Evolutionary conservation across 2,329 filamentous ascomycete genomes (phyloP), one percentile per base, ranked within the genome.

Genomic region (Xylariaceae sp.): DNA sequence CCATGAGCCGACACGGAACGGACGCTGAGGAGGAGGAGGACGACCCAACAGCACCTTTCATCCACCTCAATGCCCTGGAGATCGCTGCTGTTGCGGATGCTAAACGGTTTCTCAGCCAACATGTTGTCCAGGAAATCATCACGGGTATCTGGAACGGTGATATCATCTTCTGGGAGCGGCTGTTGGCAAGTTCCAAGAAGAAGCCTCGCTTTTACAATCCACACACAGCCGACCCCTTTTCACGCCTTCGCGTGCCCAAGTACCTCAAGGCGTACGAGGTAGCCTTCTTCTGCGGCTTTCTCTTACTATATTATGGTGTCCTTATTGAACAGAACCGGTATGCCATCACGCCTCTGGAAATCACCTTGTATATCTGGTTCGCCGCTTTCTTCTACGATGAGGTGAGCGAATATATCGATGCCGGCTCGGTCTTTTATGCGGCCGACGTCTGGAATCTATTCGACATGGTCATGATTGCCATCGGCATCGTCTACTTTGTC

Each of bases 341-440:
- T 13, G 68, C 70, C 18, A 77, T 95, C 37, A 87, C 83, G 0
- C 56, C 69, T 0, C 67, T 81, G 13, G 88, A 96, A 59, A 64
- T 83, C 2, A 57, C 86, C 12, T 73, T 96, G 29, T 92, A 90
- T 57, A 62, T 94, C 35, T 95, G 88, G 85, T 83, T 95, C 51
- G 80, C 81, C 4, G 84, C 87, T 6, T 95, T 94, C 65, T 79
- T 85, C 27, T 94, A 92, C 55, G 88, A 95, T 51, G 88, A 89
- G 62, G 69, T 92, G 41, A 85, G 83, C 52, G 87, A 94, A 53
- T 88, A 87, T 66, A 74, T 80, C 36, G 88, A 96, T 65, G 88
- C 89, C 1, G 89, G 89, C 0, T 82, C 86, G 21, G 76, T 89
- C 26, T 94, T 94, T 54, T 94, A 94, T 55, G 77, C 83, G 4